Percentiles rank a stretch among this genome's conserved stretches.
Evolutionary conservation across 2,329 filamentous ascomycete genomes (phyloP).

Genomic region (Atkinsonella hypoxylon): DNA sequence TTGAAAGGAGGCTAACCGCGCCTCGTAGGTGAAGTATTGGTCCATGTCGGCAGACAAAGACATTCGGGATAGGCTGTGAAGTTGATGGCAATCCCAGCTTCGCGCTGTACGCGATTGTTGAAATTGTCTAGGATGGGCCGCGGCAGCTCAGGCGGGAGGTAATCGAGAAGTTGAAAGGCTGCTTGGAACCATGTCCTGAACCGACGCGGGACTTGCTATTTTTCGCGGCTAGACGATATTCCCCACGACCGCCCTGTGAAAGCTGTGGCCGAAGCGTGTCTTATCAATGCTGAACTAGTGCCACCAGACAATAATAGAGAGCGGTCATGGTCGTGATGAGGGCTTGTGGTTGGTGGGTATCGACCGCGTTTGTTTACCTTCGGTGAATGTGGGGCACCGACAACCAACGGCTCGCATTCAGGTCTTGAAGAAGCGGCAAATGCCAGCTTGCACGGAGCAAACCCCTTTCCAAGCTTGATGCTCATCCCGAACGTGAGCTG

Average conservation of each 20-base stretch:
- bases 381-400: constrained; percentile 6
- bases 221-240: not conserved
- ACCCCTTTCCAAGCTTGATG: not conserved
- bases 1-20: constrained; percentile 72
- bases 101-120: not conserved
- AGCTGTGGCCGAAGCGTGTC: not conserved
- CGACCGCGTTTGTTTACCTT: constrained; percentile 23
- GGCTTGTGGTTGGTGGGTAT: not conserved
- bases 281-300: not conserved
- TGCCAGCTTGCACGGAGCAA: not conserved
- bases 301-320: not conserved
- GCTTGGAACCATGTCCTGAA: not conserved
- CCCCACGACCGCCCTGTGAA: not conserved
- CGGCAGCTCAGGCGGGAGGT: not conserved
- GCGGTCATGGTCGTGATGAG: not conserved
- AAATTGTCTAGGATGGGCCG: not conserved
- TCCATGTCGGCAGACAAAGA: constrained; percentile 14
- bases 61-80: not conserved
- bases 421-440: too few species aligned
- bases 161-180: not conserved
- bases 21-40: constrained; percentile 52
- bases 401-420: not conserved
- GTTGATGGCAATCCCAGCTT: too few species aligned
- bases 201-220: not conserved
- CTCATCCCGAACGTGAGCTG: not conserved